phyloP scores from a whole-genome alignment of 768 basidiomycete genomes.

The Rubroboletus satanas region DNA sequence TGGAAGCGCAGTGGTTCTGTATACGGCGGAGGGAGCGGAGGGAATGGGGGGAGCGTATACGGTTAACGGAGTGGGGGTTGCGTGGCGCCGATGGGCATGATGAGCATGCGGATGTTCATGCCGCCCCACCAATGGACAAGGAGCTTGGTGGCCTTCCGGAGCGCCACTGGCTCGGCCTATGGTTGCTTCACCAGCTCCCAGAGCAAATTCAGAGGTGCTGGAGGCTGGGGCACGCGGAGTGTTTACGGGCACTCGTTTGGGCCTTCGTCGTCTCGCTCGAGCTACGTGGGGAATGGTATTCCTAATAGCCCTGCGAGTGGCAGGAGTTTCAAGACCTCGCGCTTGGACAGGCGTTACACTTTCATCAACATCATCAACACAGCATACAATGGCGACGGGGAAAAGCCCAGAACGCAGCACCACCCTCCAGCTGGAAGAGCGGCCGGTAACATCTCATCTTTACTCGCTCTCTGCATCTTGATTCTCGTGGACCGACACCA shows the following conservation, averaged over 20 bases:
- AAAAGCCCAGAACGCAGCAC: constrained; percentile 33
- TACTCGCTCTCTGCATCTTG: not conserved
- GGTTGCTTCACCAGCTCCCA: constrained; percentile 48
- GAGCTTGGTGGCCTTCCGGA: constrained; percentile 50
- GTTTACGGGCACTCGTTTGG: constrained; percentile 69
- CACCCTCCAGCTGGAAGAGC: constrained; percentile 62
- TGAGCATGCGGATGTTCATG: constrained; percentile 38
- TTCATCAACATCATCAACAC: constrained; percentile 15
- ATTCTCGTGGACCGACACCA: not conserved
- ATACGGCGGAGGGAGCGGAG: constrained; percentile 38
- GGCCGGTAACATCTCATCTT: constrained; percentile 9
- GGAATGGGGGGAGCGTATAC: constrained; percentile 32
- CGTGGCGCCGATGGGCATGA: constrained; percentile 42
- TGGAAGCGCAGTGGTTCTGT: constrained; percentile 27
- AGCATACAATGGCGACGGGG: constrained; percentile 9
- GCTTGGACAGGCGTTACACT: constrained; percentile 31
- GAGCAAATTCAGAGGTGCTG: constrained; percentile 60
- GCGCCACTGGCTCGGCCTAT: constrained; percentile 51
- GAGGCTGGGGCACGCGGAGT: constrained; percentile 54
- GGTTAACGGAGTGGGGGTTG: constrained; percentile 37
- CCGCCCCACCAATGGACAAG: constrained; percentile 38
- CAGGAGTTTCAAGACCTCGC: constrained; percentile 27
- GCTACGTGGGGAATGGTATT: not conserved
- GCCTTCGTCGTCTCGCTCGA: constrained; percentile 26
- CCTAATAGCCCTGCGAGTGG: constrained; percentile 19